Conservation (phyloP, 2,329 filamentous ascomycete species). For the Drechslerella dactyloides region DNA sequence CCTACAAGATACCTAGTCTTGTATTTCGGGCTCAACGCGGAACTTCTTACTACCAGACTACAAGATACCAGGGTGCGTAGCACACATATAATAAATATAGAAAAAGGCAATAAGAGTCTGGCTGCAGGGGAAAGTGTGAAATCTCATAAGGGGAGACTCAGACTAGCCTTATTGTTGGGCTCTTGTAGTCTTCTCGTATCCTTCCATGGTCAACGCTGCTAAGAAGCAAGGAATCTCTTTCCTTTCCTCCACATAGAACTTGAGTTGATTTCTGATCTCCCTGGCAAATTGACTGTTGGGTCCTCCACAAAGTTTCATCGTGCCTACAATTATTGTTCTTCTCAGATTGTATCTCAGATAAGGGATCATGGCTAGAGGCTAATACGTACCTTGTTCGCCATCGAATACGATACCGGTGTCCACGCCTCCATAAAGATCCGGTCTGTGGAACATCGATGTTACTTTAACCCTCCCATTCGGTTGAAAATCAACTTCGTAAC, state of each 20-base stretch:
- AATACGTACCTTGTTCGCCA: constrained; percentile 55
- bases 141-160: constrained; percentile 1
- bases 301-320: constrained; percentile 96
- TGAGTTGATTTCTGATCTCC: constrained; percentile 83
- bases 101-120: neutral
- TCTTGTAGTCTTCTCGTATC: constrained; percentile 54
- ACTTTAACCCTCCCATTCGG: constrained; percentile 96
- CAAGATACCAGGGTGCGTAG: no score
- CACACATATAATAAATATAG: no score
- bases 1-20: no score
- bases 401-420: constrained; percentile 70
- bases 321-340: constrained; percentile 93
- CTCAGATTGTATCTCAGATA: constrained; percentile 68
- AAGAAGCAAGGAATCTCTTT: constrained; percentile 55
- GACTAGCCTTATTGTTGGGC: constrained; percentile 50
- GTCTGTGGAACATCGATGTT: constrained; percentile 77
- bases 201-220: constrained; percentile 54
- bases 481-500: constrained; percentile 94
- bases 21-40: no score
- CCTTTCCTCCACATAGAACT: constrained; percentile 94
- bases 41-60: no score
- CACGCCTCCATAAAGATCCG: constrained; percentile 66
- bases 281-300: constrained; percentile 83
- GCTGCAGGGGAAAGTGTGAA: neutral
- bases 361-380: constrained; percentile 57